Evolutionary conservation across 2,329 filamentous ascomycete genomes (phyloP), one percentile per base, ranked within the genome.

Genomic region (Fonsecaea pedrosoi): DNA sequence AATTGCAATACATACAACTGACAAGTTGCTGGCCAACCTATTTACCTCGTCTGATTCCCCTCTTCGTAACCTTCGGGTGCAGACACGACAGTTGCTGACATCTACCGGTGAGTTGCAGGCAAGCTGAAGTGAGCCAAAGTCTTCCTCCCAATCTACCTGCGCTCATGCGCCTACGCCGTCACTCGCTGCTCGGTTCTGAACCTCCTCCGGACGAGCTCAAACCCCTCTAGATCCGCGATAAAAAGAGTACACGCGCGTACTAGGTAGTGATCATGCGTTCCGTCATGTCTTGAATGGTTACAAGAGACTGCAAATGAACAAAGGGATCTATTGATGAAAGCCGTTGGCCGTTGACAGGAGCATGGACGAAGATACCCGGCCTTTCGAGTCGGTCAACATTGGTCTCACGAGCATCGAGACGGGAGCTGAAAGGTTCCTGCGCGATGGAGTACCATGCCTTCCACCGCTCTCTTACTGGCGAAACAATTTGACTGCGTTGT

Each of bases 401-500:
- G 68, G 68, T 21, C 53, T 69, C 37, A 62, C 57, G 12, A 64
- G 67, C 21, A 42, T 67, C 15, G 70, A 73, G 62, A 66, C 42
- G 32, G 67, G 72, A 57, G 77, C 76, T 72, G 72, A 65, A 69
- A 74, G 67, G 74, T 72, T 71, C 73, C 74, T 62, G 65, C 78
- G 75, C 60, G 70, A 75, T 67, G 72, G 74, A 37, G 70, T 75
- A 63, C 69, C 68, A 48, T 63, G 66, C 57, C 72, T 74, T 54
- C 80, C 80, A 25, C 71, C 66, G 13, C 69, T 75, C 40, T 74
- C 78, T 30, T 70, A 74, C 61, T 83, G 80, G 80, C 76, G 81
- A 59, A 80, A 78, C 67, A 83, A 82, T 66, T 67, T 83, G 81
- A 79, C 78, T 50, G 81, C 81, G 9, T 72, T 82, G 13, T 83